These are phyloP conservation scores for Chaetomium olivaceum DNA, from an alignment of 2,329 filamentous ascomycete species.

Conservation along the genomic window DNA sequence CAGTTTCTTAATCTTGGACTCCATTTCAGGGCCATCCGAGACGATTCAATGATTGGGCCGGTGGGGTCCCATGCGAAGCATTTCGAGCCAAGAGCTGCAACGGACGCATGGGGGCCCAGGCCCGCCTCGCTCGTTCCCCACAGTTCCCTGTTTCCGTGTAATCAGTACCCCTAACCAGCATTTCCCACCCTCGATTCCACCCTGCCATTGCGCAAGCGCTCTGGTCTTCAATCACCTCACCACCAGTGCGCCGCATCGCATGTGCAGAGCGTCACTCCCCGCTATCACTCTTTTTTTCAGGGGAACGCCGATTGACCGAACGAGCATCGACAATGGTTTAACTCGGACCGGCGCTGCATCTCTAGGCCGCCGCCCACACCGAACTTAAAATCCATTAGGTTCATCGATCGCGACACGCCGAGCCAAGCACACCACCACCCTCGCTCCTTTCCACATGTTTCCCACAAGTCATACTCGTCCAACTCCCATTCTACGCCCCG, in stretches of 20 bases:
- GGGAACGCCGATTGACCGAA: conserved; percentile 14
- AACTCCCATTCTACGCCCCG: conserved; percentile 2
- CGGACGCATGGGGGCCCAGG: background rate
- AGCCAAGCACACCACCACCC: conserved; percentile 13
- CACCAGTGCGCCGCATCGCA: conserved; percentile 25
- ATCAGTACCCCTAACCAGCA: conserved; percentile 4
- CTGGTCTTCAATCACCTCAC: conserved; percentile 14
- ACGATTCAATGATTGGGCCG: conserved; percentile 4
- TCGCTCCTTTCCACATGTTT: conserved; percentile 25
- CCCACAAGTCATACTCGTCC: conserved; percentile 6
- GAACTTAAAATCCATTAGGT: background rate
- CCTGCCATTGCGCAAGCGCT: background rate
- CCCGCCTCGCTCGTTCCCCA: background rate
- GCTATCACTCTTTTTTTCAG: conserved; percentile 17
- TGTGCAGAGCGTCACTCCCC: conserved; percentile 16
- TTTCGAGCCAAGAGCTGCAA: conserved; percentile 8
- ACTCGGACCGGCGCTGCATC: conserved; percentile 7
- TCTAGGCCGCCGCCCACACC: background rate
- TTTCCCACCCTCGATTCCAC: conserved; percentile 14
- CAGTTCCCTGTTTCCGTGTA: conserved; percentile 7
- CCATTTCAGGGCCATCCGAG: background rate
- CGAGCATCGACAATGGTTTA: conserved; percentile 18
- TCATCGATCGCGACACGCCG: conserved; percentile 8
- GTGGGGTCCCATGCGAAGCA: conserved; percentile 7
- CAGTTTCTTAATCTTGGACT: background rate